A percentile compares a stretch with the other conserved stretches of the same genome.
Conservation (phyloP, 1,284 basidiomycete species). For the Boletus holoroseus region DNA sequence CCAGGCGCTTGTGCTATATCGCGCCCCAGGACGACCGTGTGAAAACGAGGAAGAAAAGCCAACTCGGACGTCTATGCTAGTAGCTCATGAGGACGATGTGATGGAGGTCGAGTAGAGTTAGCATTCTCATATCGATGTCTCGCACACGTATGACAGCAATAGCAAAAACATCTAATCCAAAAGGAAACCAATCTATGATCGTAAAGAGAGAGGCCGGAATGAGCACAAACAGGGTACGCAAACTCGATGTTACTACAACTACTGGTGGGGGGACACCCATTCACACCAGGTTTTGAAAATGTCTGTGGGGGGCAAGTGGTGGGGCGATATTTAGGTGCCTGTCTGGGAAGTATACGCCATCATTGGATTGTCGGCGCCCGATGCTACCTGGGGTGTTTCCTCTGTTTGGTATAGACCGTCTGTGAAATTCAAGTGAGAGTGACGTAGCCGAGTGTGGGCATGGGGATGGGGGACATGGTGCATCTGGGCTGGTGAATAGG, state of each 20-base stretch:
- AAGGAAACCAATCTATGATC: constrained; percentile 23
- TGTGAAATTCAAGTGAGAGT: constrained; percentile 43
- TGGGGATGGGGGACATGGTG: constrained; percentile 75
- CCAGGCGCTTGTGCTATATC: constrained; percentile 57
- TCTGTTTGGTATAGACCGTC: constrained; percentile 41
- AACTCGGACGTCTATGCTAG: neutral
- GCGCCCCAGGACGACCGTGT: constrained; percentile 34
- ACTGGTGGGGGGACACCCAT: constrained; percentile 5
- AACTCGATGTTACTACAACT: constrained; percentile 12
- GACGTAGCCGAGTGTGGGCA: constrained; percentile 64
- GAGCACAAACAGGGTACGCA: constrained; percentile 8
- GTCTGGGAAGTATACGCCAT: constrained; percentile 43
- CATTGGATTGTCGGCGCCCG: constrained; percentile 39
- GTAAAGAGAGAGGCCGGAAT: constrained; percentile 3
- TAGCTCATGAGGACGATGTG: constrained; percentile 40
- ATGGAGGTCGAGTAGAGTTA: constrained; percentile 52
- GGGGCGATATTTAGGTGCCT: constrained; percentile 26
- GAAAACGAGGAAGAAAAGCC: neutral
- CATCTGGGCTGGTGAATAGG: constrained; percentile 52
- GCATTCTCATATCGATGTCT: constrained; percentile 7
- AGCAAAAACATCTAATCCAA: constrained; percentile 22
- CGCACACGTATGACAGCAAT: constrained; percentile 11
- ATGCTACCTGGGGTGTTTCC: constrained; percentile 29
- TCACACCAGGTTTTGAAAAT: constrained; percentile 1
- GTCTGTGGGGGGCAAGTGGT: constrained; percentile 2